Percentiles rank a stretch among this genome's conserved stretches.
Evolutionary conservation across 441 rosid species (phyloP).

Genomic region (Euphorbia schlechtendalii): DNA sequence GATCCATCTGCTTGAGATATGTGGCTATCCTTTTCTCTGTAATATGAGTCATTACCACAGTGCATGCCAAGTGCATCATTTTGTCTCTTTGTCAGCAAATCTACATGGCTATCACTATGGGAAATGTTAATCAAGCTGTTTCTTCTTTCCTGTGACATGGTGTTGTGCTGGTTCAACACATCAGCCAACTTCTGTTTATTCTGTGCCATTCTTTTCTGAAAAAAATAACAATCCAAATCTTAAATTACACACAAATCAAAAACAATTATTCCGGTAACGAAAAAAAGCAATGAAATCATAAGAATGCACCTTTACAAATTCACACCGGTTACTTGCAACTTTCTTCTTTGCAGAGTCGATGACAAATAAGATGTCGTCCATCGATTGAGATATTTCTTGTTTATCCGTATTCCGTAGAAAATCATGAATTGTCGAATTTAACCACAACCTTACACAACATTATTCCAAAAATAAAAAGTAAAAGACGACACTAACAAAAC

Average conservation of each 20-base stretch:
- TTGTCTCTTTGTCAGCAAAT: slow-evolving; percentile 76
- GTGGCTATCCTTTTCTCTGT: slow-evolving; percentile 47
- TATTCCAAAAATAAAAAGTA: neutral
- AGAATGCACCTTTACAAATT: slow-evolving; percentile 53
- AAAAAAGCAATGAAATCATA: neutral
- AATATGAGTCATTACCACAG: slow-evolving; percentile 44
- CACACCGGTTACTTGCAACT: slow-evolving; percentile 55
- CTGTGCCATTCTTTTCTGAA: slow-evolving; percentile 73
- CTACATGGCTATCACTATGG: slow-evolving; percentile 33
- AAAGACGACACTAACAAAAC: neutral
- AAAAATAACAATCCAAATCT: slow-evolving; percentile 16
- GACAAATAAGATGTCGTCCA: slow-evolving; percentile 43
- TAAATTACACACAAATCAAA: slow-evolving; percentile 5
- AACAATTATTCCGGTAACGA: slow-evolving; percentile 4
- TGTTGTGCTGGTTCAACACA: slow-evolving; percentile 45
- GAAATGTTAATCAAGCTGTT: slow-evolving; percentile 27
- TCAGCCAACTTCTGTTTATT: slow-evolving; percentile 56
- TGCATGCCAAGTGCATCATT: slow-evolving; percentile 60
- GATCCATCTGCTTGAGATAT: slow-evolving; percentile 52
- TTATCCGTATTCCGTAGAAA: slow-evolving; percentile 24
- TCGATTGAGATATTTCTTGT: slow-evolving; percentile 30
- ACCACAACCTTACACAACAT: neutral
- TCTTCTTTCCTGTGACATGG: slow-evolving; percentile 51
- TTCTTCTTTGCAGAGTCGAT: slow-evolving; percentile 67
- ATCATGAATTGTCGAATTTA: neutral